These are phyloP conservation scores for Bonia amplexicaulis DNA, from an alignment of 176 grass and related monocot genomes.

Conservation along the genomic window DNA sequence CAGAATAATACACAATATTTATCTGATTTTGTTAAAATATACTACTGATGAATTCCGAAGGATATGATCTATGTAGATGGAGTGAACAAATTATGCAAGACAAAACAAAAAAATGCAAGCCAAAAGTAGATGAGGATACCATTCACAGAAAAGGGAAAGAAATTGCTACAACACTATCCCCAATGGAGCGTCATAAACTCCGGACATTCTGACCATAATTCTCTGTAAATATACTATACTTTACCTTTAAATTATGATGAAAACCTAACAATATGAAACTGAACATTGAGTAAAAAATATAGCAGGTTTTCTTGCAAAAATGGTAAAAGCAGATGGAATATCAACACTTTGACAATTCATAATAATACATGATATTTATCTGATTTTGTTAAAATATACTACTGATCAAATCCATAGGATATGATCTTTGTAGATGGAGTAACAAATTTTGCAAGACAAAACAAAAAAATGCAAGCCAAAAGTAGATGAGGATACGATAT, in stretches of 20 bases:
- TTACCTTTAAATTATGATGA: neutral
- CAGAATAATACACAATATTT: slow-evolving; percentile 1
- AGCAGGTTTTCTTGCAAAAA: neutral
- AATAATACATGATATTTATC: neutral
- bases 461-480: neutral
- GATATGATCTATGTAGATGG: neutral
- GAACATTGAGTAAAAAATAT: neutral
- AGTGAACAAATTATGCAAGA: neutral
- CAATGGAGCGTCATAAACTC: neutral
- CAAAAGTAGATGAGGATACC: neutral
- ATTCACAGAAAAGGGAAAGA: neutral
- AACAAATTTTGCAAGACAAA: neutral
- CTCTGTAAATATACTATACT: neutral
- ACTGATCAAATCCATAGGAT: neutral
- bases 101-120: neutral
- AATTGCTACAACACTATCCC: neutral
- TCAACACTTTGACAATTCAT: neutral
- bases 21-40: neutral
- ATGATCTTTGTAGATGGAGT: neutral
- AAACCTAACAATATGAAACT: neutral
- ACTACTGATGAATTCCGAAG: neutral
- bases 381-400: neutral
- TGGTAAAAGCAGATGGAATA: neutral
- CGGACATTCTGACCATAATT: neutral
- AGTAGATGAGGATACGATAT: slow-evolving; percentile 78